Base-by-base conservation (phyloP, 2,329 filamentous ascomycete species). In the Escovopsis weberi region DNA sequence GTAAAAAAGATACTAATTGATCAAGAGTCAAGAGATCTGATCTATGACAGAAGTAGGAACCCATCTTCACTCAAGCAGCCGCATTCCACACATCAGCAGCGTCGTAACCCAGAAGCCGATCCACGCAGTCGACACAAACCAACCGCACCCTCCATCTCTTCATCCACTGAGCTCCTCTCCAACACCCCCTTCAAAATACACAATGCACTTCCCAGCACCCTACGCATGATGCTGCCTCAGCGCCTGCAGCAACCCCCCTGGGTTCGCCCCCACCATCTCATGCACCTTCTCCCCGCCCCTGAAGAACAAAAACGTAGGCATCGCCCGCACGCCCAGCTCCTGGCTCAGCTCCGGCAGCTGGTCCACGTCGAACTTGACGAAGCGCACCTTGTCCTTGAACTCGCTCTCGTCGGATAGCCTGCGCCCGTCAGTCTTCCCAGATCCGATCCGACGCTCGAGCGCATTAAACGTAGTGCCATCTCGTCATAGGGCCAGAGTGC, bases 331-430 rank as follows among this genome's bases (percentile, higher is more conserved):
- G 51, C 76, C 77, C 51, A 89, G 77, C 57, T 88, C 77, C 57
- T 80, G 72, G 38, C 83, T 78, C 40, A 94, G 73, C 1, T 82
- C 78, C 52, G 78, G 69, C 38, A 88, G 67, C 51, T 85, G 72
- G 63, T 95, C 88, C 55, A 94, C 85, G 63, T 95, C 86, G 58
- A 94, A 68, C 74, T 94, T 91, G 75, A 78, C 77, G 67, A 94
- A 94, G 64, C 75, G 71, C 51, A 81, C 59, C 51, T 74, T 62
- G 68, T 75, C 78, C 46, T 65, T 59, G 41, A 77, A 65, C 37
- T 66, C 59, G 37, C 80, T 61, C 23, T 52, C 48, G 36, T 57
- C 49, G 26, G 55, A 54, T 26, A 49, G 46, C 30, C 56, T 59
- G 2, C 11, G n/a, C 12, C 18, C 4, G 2, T 12, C 3, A 18